Base-by-base conservation (phyloP, 441 rosid species). In the Gossypium davidsonii region DNA sequence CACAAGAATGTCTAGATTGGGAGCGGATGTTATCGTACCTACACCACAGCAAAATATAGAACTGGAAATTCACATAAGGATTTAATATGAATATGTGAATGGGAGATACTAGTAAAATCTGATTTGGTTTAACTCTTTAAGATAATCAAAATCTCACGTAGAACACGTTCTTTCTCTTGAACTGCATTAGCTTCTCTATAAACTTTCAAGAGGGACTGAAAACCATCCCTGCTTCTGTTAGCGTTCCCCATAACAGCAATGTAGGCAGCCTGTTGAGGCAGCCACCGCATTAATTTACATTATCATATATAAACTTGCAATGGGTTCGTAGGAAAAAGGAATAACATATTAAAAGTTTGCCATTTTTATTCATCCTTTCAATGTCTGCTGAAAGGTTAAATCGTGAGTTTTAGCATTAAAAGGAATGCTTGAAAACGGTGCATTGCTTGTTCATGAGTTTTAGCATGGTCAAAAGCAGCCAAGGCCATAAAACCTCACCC, bases 161-260 rank as follows among this genome's bases (percentile, higher is more conserved):
- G 81, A 76, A 92, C 84, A 76, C 98, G 87, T 20, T 93, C 88
- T 86, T 91, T 95, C 87, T 91, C 97, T 73, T 92, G 93, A 86
- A 97, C 89, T 58, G 89, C 84, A 79, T 95, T 93, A 39, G 93
- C 90, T 80, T 95, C 99, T 74, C 96, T 88, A 60, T 92, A 92
- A 69, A 95, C 83, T 76, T 77, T 87, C 76, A 90, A 81, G 28
- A 91, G 94, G 46, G 95, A 92, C 76, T 91, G 96, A 71, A 74
- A 90, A 56, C 86, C 96, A 5, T 20, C 92, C 48, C 48, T 42
- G 48, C 14, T 42, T 42, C 48, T 79, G 74, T 70, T 91, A 46
- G 83, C 90, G 73, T 79, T 83, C 84, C 84, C 89, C 97, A 92
- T 89, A 70, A 92, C 91, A 64, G 92, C 92, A 74, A 89, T 84